Conservation (phyloP, 495 filamentous ascomycete species). For the Daldinia caldariorum region DNA sequence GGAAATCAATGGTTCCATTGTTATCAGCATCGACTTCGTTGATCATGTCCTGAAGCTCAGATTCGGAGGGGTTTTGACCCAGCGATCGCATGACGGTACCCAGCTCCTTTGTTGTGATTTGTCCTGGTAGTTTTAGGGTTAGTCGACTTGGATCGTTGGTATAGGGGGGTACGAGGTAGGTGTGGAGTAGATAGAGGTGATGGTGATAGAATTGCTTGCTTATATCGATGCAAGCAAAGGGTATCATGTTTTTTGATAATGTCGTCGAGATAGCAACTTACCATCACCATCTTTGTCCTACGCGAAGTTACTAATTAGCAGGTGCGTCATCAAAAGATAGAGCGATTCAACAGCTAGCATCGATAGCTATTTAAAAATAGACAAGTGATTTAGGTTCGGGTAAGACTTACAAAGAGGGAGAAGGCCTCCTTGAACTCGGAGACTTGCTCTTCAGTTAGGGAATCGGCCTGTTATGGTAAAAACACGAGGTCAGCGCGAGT, state of each 20-base stretch:
- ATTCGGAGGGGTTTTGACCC: conserved; percentile 98
- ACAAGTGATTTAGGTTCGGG: background rate
- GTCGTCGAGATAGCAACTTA: conserved; percentile 63
- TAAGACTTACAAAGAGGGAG: conserved; percentile 93
- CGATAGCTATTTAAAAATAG: background rate
- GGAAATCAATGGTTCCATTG: conserved; percentile 99
- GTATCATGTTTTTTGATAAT: background rate
- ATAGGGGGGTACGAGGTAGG: background rate
- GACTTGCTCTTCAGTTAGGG: conserved; percentile 98
- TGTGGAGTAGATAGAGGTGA: conserved; percentile 1
- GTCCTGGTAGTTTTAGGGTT: conserved; percentile 65
- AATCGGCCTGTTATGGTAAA: conserved; percentile 73
- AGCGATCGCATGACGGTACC: conserved; percentile 99
- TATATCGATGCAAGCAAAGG: conserved; percentile 14
- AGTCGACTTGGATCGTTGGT: conserved; percentile 30
- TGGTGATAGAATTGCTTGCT: conserved; percentile 13
- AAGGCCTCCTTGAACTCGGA: conserved; percentile 99
- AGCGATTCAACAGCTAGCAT: background rate
- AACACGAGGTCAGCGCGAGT: conserved; percentile 39
- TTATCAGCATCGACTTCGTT: conserved; percentile 99
- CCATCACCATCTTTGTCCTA: conserved; percentile 99
- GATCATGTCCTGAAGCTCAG: conserved; percentile 99
- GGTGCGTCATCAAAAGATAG: conserved; percentile 37
- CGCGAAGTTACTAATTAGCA: conserved; percentile 37
- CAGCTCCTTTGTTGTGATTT: conserved; percentile 99